phyloP scores from a whole-genome alignment of 768 basidiomycete genomes.

The Phallus indusiatus region DNA sequence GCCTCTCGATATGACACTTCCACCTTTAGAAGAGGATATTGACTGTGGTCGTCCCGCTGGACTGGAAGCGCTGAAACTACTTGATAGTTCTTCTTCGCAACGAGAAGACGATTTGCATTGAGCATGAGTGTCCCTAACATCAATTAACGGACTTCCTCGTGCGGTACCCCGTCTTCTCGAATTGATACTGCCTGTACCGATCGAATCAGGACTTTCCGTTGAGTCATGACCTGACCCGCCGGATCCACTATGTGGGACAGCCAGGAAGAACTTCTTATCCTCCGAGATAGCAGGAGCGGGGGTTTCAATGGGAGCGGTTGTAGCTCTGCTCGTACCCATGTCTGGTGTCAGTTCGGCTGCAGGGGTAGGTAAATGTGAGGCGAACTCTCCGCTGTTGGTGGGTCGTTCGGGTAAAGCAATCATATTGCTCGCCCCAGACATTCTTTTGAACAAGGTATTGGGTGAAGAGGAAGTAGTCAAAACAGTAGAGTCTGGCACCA shows the following conservation, averaged over 20 bases:
- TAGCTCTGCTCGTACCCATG: neutral
- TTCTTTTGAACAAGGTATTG: neutral
- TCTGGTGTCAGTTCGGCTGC: neutral
- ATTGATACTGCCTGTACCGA: neutral
- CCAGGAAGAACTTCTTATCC: conserved; percentile 9
- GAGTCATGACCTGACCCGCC: conserved; percentile 4
- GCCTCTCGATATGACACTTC: neutral
- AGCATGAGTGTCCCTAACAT: neutral
- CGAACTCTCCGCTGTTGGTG: neutral
- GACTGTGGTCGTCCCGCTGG: neutral
- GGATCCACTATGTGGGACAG: neutral
- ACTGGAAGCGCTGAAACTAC: conserved; percentile 6
- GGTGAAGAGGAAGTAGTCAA: neutral
- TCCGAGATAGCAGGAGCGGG: neutral
- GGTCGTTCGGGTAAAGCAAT: neutral
- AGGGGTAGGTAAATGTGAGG: neutral
- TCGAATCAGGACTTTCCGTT: conserved; percentile 4
- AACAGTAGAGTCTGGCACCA: neutral
- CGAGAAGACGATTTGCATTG: neutral
- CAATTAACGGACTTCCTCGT: neutral
- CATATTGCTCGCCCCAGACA: neutral
- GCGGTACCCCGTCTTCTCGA: neutral
- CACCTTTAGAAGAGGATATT: conserved; percentile 1
- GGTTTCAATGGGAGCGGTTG: neutral
- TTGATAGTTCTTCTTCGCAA: neutral